Conservation (phyloP, 208 protist species). For the Angomonas ambiguus region DNA sequence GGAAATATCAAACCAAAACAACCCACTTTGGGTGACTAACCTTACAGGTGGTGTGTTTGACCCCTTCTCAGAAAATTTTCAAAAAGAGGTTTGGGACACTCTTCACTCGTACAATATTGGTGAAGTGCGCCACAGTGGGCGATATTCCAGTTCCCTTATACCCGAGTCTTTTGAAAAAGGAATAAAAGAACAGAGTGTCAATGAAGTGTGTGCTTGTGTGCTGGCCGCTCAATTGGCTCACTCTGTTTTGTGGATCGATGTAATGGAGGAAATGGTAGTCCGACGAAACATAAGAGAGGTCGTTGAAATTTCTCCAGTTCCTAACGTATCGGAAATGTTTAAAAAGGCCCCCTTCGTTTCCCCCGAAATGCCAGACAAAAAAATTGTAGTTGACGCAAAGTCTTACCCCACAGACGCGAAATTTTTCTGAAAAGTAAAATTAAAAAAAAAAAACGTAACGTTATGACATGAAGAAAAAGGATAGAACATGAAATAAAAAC, state of each 20-base stretch:
- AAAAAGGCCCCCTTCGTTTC: slow-evolving; percentile 40
- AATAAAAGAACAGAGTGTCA: slow-evolving; percentile 33
- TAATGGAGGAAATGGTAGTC: slow-evolving; percentile 71
- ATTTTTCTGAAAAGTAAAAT: slow-evolving; percentile 10
- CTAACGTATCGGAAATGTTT: slow-evolving; percentile 71
- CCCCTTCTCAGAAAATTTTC: slow-evolving; percentile 55
- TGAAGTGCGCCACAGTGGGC: slow-evolving; percentile 70
- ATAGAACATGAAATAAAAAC: too few species aligned
- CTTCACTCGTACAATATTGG: slow-evolving; percentile 69
- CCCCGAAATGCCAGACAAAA: neutral
- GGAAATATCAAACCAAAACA: neutral
- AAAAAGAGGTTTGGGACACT: slow-evolving; percentile 30
- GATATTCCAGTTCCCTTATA: slow-evolving; percentile 47
- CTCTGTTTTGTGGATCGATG: slow-evolving; percentile 76
- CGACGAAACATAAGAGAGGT: slow-evolving; percentile 26
- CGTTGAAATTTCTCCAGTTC: slow-evolving; percentile 59
- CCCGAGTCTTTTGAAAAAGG: slow-evolving; percentile 37
- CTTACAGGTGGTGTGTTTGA: slow-evolving; percentile 68
- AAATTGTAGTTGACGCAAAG: neutral
- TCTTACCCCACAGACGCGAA: slow-evolving; percentile 26
- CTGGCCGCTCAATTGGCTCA: slow-evolving; percentile 75
- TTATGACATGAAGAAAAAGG: too few species aligned
- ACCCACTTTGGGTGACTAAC: slow-evolving; percentile 76
- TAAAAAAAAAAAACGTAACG: slow-evolving; percentile 4
- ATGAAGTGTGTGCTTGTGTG: slow-evolving; percentile 67